Base-by-base conservation (phyloP, 345 rosid species). In the Eucalyptus cloeziana region DNA sequence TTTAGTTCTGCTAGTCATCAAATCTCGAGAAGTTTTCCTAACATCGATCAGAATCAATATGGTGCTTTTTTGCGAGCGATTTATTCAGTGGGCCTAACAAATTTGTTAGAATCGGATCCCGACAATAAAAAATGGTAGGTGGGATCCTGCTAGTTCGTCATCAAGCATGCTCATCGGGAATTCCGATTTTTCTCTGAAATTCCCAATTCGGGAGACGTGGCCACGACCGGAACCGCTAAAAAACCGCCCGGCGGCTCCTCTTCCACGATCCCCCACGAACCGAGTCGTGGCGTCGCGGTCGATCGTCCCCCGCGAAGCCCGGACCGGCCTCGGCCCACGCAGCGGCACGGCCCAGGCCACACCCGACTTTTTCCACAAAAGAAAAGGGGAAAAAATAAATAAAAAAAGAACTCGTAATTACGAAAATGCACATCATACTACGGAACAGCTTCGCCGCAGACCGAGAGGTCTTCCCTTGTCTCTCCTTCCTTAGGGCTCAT, bases 11-110 rank as follows among this genome's bases (percentile, higher is more conserved):
- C 7, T 27, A 14, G 10, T 64, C 17, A 64, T 64, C 19, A 64
- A 64, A 64, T 64, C 37, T 8, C 0, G 3, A 64, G 10, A 64
- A n/a, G 1, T 60, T 60, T 60, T 60, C 16, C 31, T 27, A 5
- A 6, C 8, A 1, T 60, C 2, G 2, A 60, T 60, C 0, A 0
- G 1, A 24, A 24, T 52, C 58, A 24, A 2, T 24, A 2, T 5
- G 4, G 8, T 64, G 71, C 3, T 64, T n/a, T 62, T 13, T 13
- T 2, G 19, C 5, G 5, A 64, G 4, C 33, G 2, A 64, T 64
- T 14, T 15, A n/a, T n/a, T 64, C 10, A 64, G 10, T 64, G 40
- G 19, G 11, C 76, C 6, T 64, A 64, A n/a, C 8, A n/a, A 1
- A 64, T n/a, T 64, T 64, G 1, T 4, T 64, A 64, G 31, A 64